phyloP scores from a whole-genome alignment of 2,329 filamentous ascomycete species.

The Tricladium varicosporioides region DNA sequence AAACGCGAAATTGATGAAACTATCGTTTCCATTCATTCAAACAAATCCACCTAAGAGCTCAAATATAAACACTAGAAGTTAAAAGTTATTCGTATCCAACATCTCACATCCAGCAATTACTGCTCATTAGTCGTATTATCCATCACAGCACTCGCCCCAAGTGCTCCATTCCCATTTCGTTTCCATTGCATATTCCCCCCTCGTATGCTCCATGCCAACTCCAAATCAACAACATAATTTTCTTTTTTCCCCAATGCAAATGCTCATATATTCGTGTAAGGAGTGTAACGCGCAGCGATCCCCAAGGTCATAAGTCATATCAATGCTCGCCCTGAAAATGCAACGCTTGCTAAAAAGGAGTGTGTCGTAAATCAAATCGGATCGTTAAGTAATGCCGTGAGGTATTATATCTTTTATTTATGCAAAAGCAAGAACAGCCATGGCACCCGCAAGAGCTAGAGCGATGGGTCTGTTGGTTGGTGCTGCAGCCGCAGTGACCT shows the following conservation, averaged over 20 bases:
- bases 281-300: background rate
- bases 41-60: background rate
- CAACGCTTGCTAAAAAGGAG: background rate
- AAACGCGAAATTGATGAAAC: too few relatives aligned
- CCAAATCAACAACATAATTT: too few relatives aligned
- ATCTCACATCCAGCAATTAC: too few relatives aligned
- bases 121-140: background rate
- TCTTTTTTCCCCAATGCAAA: too few relatives aligned
- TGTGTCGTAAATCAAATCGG: background rate
- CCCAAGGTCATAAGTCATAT: background rate
- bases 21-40: too few relatives aligned
- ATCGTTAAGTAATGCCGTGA: too few relatives aligned
- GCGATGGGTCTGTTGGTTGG: slow-evolving; percentile 26
- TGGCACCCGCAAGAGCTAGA: slow-evolving; percentile 26
- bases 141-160: background rate
- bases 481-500: slow-evolving; percentile 17
- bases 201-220: background rate
- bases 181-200: background rate
- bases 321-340: background rate
- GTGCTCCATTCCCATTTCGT: background rate
- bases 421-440: slow-evolving; percentile 31
- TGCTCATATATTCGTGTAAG: background rate
- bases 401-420: slow-evolving; percentile 6
- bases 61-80: background rate
- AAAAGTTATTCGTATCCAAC: background rate